Percentiles rank a stretch among this genome's conserved stretches.
phyloP scores from a whole-genome alignment of 768 basidiomycete genomes.

The Boletus pseudo-olivaceus region DNA sequence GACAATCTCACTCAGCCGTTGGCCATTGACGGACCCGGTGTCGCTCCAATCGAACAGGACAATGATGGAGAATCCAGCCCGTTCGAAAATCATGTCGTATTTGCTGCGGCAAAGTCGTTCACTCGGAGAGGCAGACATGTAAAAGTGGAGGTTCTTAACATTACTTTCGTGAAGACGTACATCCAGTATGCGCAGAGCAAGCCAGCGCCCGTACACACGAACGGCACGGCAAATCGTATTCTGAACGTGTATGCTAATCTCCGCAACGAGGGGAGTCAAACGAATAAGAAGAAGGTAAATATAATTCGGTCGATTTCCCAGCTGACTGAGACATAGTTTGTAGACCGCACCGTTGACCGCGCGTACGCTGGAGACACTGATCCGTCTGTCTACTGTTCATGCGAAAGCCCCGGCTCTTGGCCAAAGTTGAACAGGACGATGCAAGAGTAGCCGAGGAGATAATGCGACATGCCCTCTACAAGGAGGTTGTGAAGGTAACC shows the following conservation, averaged over 20 bases:
- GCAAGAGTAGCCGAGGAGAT: slow-evolving; percentile 91
- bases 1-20: slow-evolving; percentile 89
- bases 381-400: slow-evolving; percentile 96
- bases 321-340: slow-evolving; percentile 13
- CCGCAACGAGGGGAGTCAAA: slow-evolving; percentile 84
- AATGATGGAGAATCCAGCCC: slow-evolving; percentile 51
- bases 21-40: slow-evolving; percentile 73
- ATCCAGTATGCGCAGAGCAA: slow-evolving; percentile 96
- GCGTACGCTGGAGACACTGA: slow-evolving; percentile 96
- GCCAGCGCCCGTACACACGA: slow-evolving; percentile 78
- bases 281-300: slow-evolving; percentile 79
- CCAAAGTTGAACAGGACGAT: slow-evolving; percentile 80
- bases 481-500: slow-evolving; percentile 92
- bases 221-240: slow-evolving; percentile 92
- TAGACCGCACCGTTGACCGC: slow-evolving; percentile 97
- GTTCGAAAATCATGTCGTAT: slow-evolving; percentile 92
- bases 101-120: slow-evolving; percentile 47
- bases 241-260: slow-evolving; percentile 88
- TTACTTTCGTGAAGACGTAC: slow-evolving; percentile 96
- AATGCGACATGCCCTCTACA: slow-evolving; percentile 95
- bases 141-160: slow-evolving; percentile 82
- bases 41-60: slow-evolving; percentile 37
- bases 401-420: slow-evolving; percentile 90
- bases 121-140: slow-evolving; percentile 57
- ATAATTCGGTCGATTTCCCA: neutral